Conservation (phyloP, 306 rosid genomes). For the Dalbergia oliveri region DNA sequence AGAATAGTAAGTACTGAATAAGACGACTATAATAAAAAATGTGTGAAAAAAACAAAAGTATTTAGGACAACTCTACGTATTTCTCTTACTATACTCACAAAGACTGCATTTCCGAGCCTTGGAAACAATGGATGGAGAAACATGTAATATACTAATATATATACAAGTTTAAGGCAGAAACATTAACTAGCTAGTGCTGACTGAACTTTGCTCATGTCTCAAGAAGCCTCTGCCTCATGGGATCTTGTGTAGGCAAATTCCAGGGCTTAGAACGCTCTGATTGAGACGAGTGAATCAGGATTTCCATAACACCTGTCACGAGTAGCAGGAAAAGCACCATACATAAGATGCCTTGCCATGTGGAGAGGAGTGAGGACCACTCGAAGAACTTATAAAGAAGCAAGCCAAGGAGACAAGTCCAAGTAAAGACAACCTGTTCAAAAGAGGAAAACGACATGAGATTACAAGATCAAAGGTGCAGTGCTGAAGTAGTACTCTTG, state of each 20-base stretch:
- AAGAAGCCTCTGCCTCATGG: conserved; percentile 59
- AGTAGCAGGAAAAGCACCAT: conserved; percentile 57
- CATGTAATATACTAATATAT: neutral
- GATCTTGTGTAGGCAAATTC: conserved; percentile 55
- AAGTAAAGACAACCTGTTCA: conserved; percentile 65
- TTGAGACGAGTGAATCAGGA: conserved; percentile 72
- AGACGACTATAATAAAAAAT: no score
- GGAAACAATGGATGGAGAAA: neutral
- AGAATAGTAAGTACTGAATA: no score
- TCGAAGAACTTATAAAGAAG: conserved; percentile 48
- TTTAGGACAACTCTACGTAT: neutral
- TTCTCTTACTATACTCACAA: neutral
- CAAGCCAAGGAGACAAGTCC: conserved; percentile 63
- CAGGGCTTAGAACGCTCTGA: conserved; percentile 58
- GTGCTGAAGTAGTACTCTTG: no score
- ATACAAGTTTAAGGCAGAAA: neutral
- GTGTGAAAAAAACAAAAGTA: no score
- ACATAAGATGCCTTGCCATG: conserved; percentile 75
- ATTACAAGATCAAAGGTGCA: neutral
- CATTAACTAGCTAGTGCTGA: neutral
- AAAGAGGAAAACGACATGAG: conserved; percentile 37
- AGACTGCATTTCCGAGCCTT: conserved; percentile 25
- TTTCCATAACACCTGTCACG: conserved; percentile 65
- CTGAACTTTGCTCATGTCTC: conserved; percentile 45
- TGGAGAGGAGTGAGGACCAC: conserved; percentile 66